Conservation (phyloP, 2,329 filamentous ascomycete species). For the Macrophomina pseudophaseolina region DNA sequence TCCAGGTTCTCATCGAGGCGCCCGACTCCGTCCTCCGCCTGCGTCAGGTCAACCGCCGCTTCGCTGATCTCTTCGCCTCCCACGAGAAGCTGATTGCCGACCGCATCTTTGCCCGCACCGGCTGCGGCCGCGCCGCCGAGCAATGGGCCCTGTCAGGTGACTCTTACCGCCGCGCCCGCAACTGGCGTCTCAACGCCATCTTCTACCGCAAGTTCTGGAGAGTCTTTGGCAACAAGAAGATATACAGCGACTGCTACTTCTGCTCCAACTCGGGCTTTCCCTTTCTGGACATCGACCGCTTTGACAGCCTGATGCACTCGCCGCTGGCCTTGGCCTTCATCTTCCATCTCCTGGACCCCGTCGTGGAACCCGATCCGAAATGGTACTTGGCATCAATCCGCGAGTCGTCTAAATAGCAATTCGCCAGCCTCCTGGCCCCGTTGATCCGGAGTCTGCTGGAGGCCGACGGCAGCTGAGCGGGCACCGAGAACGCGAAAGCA, state of each 20-base stretch:
- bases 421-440: background rate
- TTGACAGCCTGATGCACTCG: conserved; percentile 21
- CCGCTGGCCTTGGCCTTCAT: conserved; percentile 24
- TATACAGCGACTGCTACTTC: conserved; percentile 26
- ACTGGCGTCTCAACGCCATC: conserved; percentile 25
- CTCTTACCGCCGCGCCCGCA: conserved; percentile 23
- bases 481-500: too few species aligned
- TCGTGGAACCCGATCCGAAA: conserved; percentile 22
- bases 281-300: conserved; percentile 25
- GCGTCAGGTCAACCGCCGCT: conserved; percentile 24
- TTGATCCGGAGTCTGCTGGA: background rate
- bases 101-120: conserved; percentile 12
- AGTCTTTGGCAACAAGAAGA: conserved; percentile 20
- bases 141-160: conserved; percentile 10
- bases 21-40: conserved; percentile 18
- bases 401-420: background rate
- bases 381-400: conserved; percentile 22
- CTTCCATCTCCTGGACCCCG: conserved; percentile 20
- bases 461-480: background rate
- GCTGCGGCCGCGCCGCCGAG: conserved; percentile 21
- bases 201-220: conserved; percentile 28
- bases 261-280: conserved; percentile 23
- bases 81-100: conserved; percentile 26
- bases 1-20: conserved; percentile 12
- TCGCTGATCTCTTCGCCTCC: conserved; percentile 13